A percentile compares a stretch with the other conserved stretches of the same genome.
Evolutionary conservation across 1,139 yeast genomes (phyloP).

Genomic region (Geotrichum reessii): DNA sequence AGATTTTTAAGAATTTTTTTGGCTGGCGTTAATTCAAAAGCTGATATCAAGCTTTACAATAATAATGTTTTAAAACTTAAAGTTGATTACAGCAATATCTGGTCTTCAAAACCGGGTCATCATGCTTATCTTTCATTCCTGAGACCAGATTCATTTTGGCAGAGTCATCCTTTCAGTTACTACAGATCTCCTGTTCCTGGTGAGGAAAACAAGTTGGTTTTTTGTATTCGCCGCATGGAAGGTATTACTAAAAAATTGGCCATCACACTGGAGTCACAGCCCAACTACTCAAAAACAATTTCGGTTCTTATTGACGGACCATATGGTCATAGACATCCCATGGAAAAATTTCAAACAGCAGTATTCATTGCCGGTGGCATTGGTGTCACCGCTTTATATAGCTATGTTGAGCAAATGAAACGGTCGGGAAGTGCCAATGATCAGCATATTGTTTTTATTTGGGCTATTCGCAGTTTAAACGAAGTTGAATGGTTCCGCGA

Average conservation of each 20-base stretch:
- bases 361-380: constrained; percentile 59
- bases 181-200: constrained; percentile 31
- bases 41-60: constrained; percentile 32
- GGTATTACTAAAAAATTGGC: constrained; percentile 29
- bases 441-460: constrained; percentile 42
- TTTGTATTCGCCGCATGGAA: constrained; percentile 34
- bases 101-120: constrained; percentile 51
- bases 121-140: constrained; percentile 55
- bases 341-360: constrained; percentile 46
- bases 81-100: constrained; percentile 29
- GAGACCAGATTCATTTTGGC: constrained; percentile 44
- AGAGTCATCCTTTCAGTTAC: constrained; percentile 66
- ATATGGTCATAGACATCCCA: constrained; percentile 47
- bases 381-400: constrained; percentile 53
- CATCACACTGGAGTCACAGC: constrained; percentile 16
- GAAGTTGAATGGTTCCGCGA: constrained; percentile 48
- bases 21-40: constrained; percentile 41
- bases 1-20: constrained; percentile 35
- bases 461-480: constrained; percentile 48
- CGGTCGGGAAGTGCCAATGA: constrained; percentile 21
- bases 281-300: constrained; percentile 21
- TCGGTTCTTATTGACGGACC: constrained; percentile 52
- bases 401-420: constrained; percentile 26
- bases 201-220: constrained; percentile 29
- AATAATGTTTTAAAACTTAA: constrained; percentile 28